Percentiles rank a stretch among this genome's conserved stretches.
phyloP scores from a whole-genome alignment of 345 rosid genomes.

The Turnera subulata region DNA sequence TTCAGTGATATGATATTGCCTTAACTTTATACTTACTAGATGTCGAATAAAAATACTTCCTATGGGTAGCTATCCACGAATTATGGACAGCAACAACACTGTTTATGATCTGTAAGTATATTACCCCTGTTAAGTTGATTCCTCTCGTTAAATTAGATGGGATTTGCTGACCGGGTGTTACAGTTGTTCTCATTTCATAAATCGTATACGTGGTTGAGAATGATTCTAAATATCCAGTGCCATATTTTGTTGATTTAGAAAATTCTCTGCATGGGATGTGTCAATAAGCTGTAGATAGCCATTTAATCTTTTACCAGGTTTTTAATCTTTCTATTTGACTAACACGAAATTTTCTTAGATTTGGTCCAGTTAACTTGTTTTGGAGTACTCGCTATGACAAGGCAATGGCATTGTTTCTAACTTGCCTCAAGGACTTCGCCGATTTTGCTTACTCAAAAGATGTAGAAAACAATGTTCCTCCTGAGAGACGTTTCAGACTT shows the following conservation, averaged over 20 bases:
- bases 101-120: constrained; percentile 53
- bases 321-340: background rate
- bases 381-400: constrained; percentile 96
- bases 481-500: constrained; percentile 74
- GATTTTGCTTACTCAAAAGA: constrained; percentile 84
- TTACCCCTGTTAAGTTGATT: background rate
- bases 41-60: constrained; percentile 86
- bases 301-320: background rate
- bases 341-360: constrained; percentile 41
- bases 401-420: constrained; percentile 88
- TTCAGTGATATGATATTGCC: constrained; percentile 11
- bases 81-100: constrained; percentile 63
- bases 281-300: too few relatives aligned
- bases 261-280: background rate
- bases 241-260: too few relatives aligned
- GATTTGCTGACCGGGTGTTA: too few relatives aligned
- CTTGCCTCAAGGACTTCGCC: constrained; percentile 93
- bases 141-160: too few relatives aligned
- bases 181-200: too few relatives aligned
- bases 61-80: constrained; percentile 96
- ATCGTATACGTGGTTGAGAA: too few relatives aligned
- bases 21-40: constrained; percentile 46
- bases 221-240: too few relatives aligned
- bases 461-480: constrained; percentile 87
- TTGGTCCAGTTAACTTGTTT: constrained; percentile 93